These are phyloP conservation scores for Trichocomaceae sp. DNA, from an alignment of 2,329 filamentous ascomycete genomes.

Conservation along the genomic window DNA sequence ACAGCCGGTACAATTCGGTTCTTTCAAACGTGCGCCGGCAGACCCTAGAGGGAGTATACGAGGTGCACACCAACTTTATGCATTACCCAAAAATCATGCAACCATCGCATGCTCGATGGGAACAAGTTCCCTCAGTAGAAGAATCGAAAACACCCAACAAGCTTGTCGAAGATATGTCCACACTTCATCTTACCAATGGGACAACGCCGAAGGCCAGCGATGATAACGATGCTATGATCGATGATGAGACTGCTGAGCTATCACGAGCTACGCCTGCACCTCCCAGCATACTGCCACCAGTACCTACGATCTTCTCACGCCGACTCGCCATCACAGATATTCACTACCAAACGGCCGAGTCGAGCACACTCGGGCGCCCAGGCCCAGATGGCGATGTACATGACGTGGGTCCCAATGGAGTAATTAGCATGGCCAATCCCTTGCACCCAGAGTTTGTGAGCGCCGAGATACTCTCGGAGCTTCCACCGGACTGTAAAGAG, in stretches of 20 bases:
- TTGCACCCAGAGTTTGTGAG: constrained; percentile 31
- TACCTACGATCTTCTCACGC: constrained; percentile 53
- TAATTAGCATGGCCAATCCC: constrained; percentile 32
- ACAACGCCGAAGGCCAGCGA: constrained; percentile 18
- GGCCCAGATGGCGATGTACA: constrained; percentile 40
- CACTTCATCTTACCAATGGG: constrained; percentile 29
- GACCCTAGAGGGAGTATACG: constrained; percentile 74
- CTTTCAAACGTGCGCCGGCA: constrained; percentile 62
- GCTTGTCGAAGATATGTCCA: constrained; percentile 30
- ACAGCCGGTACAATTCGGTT: constrained; percentile 74
- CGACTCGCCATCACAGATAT: constrained; percentile 60
- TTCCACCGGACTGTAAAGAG: constrained; percentile 53
- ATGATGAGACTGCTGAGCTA: constrained; percentile 15
- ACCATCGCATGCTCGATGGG: constrained; percentile 77
- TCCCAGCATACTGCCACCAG: constrained; percentile 44
- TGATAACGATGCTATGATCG: not conserved
- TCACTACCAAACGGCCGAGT: constrained; percentile 51
- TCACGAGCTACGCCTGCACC: constrained; percentile 6
- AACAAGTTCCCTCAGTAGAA: constrained; percentile 54
- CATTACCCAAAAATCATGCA: constrained; percentile 85
- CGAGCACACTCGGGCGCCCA: constrained; percentile 53
- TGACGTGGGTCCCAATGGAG: constrained; percentile 37
- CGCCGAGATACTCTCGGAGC: constrained; percentile 37
- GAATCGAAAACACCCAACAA: constrained; percentile 24
- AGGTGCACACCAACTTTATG: constrained; percentile 88